A percentile compares a stretch with the other conserved stretches of the same genome.
Evolutionary conservation across 2,329 filamentous ascomycete genomes (phyloP).

Genomic region (Apiospora arundinis): DNA sequence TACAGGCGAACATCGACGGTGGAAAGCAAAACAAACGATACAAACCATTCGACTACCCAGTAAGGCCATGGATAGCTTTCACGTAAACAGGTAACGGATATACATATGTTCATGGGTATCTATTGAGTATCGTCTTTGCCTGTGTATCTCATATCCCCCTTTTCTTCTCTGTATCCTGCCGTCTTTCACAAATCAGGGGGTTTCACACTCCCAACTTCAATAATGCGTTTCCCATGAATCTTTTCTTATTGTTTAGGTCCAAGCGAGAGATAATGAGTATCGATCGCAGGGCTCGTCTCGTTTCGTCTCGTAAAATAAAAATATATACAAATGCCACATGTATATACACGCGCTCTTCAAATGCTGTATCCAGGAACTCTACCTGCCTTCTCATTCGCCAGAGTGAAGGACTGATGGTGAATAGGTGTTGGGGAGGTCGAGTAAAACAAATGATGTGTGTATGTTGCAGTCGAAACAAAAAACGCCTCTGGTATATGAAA

Average conservation of each 20-base stretch:
- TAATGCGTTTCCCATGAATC: not conserved
- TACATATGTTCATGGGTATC: not conserved
- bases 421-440: not conserved
- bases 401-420: not conserved
- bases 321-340: constrained; percentile 9
- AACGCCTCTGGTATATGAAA: constrained; percentile 16
- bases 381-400: not conserved
- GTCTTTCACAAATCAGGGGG: not conserved
- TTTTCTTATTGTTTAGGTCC: not conserved
- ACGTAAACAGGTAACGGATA: not conserved
- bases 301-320: not conserved
- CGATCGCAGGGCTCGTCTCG: not conserved
- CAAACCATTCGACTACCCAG: not conserved
- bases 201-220: not conserved
- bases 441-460: not conserved
- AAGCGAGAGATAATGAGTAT: not conserved
- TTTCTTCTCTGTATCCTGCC: not conserved
- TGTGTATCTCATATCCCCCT: not conserved
- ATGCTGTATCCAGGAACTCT: not conserved
- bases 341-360: not conserved
- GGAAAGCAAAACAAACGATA: not conserved
- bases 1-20: not conserved
- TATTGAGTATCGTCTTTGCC: not conserved
- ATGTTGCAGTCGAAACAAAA: constrained; percentile 16
- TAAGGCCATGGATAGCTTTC: not conserved